Percentiles rank a stretch among this genome's conserved stretches.
These are phyloP conservation scores for Citrus medica DNA, from an alignment of 345 rosid species.

Conservation along the genomic window DNA sequence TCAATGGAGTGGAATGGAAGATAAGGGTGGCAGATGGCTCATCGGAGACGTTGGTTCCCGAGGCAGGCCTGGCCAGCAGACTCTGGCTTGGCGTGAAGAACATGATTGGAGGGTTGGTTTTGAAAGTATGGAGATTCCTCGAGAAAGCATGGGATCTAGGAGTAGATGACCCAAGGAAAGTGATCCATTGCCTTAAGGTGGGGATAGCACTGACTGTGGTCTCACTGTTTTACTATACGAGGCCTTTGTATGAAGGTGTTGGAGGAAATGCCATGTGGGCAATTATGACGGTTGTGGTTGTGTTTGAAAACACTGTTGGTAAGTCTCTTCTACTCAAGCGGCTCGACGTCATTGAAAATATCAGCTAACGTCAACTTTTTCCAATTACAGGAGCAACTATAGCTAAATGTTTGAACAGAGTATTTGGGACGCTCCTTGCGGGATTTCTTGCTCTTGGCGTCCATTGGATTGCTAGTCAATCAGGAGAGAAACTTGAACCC, in stretches of 20 bases:
- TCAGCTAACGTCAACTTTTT: not conserved
- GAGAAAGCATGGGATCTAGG: conserved; percentile 30
- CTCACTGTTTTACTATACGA: conserved; percentile 36
- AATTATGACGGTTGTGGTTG: conserved; percentile 52
- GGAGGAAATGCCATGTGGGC: conserved; percentile 62
- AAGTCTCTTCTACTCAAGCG: not conserved
- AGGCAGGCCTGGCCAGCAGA: conserved; percentile 13
- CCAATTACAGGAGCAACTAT: conserved; percentile 37
- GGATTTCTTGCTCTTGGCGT: conserved; percentile 45
- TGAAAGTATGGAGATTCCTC: conserved; percentile 27
- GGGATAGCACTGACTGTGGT: conserved; percentile 42
- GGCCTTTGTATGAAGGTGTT: conserved; percentile 44
- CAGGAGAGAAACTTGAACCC: conserved; percentile 36
- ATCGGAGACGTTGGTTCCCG: conserved; percentile 32
- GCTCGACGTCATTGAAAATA: not conserved
- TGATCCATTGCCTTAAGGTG: conserved; percentile 41
- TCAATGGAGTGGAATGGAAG: conserved; percentile 39
- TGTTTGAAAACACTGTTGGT: conserved; percentile 44
- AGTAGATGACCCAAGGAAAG: conserved; percentile 41
- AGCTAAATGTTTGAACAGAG: conserved; percentile 38
- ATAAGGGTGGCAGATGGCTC: conserved; percentile 41
- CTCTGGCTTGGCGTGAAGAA: conserved; percentile 26
- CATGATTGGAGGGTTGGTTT: conserved; percentile 8
- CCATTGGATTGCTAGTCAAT: conserved; percentile 41
- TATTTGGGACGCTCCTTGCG: conserved; percentile 39